These are phyloP conservation scores for Rosa rugosa DNA, from an alignment of 306 rosid species.

Conservation along the genomic window DNA sequence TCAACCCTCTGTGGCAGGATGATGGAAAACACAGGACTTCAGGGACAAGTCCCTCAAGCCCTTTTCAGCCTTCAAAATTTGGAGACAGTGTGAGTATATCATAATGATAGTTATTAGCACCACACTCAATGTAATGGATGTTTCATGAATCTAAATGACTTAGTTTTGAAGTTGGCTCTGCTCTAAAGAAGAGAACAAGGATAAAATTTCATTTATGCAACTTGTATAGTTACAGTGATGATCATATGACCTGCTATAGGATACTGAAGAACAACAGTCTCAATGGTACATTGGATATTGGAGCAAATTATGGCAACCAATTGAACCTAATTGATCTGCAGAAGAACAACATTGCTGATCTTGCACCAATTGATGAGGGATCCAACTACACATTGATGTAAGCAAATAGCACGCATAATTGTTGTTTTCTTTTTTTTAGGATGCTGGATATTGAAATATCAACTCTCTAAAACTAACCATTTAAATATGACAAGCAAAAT, in stretches of 20 bases:
- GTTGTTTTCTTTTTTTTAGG: neutral
- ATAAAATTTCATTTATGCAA: neutral
- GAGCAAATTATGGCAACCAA: neutral
- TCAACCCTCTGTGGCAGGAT: constrained; percentile 32
- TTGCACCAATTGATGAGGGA: neutral
- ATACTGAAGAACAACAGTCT: constrained; percentile 29
- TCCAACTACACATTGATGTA: constrained; percentile 29
- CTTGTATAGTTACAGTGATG: neutral
- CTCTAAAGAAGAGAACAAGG: neutral
- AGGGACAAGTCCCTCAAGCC: constrained; percentile 48
- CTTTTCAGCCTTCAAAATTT: constrained; percentile 45
- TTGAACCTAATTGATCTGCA: constrained; percentile 29
- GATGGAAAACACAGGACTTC: constrained; percentile 49
- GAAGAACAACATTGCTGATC: constrained; percentile 20
- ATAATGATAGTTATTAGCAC: neutral
- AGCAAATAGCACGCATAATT: neutral
- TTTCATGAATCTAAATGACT: neutral
- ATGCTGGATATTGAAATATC: neutral
- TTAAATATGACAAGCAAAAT: too few species aligned
- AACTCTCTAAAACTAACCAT: neutral
- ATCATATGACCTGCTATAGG: constrained; percentile 22
- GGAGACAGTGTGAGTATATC: constrained; percentile 55
- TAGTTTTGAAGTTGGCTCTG: too few species aligned
- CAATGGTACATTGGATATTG: constrained; percentile 29
- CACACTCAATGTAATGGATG: neutral